Conservation (phyloP, 257 asterid genomes). For the Solanum habrochaites region DNA sequence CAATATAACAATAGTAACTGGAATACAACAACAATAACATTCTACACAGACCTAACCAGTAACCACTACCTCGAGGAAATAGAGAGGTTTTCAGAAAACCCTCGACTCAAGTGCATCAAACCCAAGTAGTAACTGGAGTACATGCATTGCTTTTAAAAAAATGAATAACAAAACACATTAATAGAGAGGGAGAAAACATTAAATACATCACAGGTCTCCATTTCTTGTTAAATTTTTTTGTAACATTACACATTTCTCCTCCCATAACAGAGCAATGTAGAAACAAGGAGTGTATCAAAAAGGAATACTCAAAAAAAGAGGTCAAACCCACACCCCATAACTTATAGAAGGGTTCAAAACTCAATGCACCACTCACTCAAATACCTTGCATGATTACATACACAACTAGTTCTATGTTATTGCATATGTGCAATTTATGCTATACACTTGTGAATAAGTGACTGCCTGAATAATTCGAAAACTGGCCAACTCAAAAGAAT, state of each 20-base stretch:
- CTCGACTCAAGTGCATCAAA: neutral
- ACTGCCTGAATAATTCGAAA: neutral
- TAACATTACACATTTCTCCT: neutral
- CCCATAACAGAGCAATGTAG: neutral
- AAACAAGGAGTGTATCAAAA: neutral
- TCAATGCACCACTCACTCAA: neutral
- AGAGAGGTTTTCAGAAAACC: neutral
- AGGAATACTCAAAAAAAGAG: neutral
- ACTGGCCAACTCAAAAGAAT: neutral
- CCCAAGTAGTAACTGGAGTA: neutral
- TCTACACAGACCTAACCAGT: neutral
- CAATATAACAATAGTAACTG: neutral
- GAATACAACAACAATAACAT: neutral
- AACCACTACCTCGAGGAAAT: neutral
- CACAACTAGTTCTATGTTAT: neutral
- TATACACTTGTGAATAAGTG: neutral
- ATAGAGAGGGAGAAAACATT: neutral
- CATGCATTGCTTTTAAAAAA: neutral
- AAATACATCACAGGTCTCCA: neutral
- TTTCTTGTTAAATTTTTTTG: neutral
- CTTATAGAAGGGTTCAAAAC: neutral
- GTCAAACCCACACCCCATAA: neutral
- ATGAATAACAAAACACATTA: neutral
- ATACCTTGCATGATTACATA: neutral
- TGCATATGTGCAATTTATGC: neutral